Base-by-base conservation (phyloP, 495 filamentous ascomycete species). In the Annulohypoxylon nitens region DNA sequence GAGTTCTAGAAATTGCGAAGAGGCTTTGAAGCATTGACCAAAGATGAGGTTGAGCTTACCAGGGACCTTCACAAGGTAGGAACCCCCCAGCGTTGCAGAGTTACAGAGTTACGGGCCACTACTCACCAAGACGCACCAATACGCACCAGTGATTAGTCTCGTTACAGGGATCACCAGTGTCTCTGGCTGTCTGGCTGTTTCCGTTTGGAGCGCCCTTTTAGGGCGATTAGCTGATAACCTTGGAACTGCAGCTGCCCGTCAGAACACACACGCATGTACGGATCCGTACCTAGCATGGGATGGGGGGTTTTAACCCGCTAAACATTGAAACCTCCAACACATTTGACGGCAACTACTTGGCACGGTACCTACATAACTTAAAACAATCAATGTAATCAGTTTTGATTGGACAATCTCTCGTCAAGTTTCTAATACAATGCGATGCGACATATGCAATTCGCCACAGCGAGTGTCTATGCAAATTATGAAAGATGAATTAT, bases 11-110 rank as follows among this genome's bases (percentile, higher is more conserved):
- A 68, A 68, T n/a, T 68, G 64, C 53, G 64, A 69, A 73, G 55
- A 61, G 53, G 53, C 64, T 47, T 51, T 51, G 48, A 23, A 59
- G 61, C 65, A 70, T 74, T 70, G 71, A 58, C 55, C 36, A 69
- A 69, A 73, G 50, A 47, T 64, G 67, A 69, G 57, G 57, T 63
- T 60, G 70, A 73, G 61, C 47, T 57, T 57, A 33, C 30, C 53
- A 30, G 30, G 30, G 30, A 30, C 30, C 3, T 30, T 30, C 30
- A 30, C 30, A 11, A 57, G 48, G 43, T 51, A 51, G 48, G 48
- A 26, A 25, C 48, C 48, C 48, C 10, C 48, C 23, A 51, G 48
- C 10, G 23, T 26, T 51, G 48, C 20, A 51, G 48, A 43, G 57
- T 53, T 58, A 30, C 57, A 47, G 18, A 53, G 12, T 53, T 55